These are phyloP conservation scores for Fusarium sp. DNA, from an alignment of 2,329 filamentous ascomycete species.

Conservation along the genomic window DNA sequence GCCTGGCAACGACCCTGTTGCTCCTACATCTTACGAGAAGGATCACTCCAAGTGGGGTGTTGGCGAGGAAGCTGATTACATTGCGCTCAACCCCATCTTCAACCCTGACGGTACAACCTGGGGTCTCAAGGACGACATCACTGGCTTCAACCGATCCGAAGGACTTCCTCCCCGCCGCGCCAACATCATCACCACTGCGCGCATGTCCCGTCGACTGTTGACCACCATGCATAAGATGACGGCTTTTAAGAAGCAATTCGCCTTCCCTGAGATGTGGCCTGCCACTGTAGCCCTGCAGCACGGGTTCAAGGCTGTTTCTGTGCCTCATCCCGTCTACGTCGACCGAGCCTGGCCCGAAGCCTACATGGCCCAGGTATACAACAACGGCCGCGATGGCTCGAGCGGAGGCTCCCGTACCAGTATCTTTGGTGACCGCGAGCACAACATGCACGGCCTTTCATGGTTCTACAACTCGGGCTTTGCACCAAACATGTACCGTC, in stretches of 20 bases:
- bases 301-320: constrained; percentile 91
- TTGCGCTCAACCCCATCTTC: constrained; percentile 92
- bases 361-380: constrained; percentile 83
- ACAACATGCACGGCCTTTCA: constrained; percentile 86
- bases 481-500: constrained; percentile 81
- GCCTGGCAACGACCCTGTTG: constrained; percentile 77
- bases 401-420: constrained; percentile 79
- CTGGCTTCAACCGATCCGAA: constrained; percentile 78
- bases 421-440: constrained; percentile 86
- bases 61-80: constrained; percentile 89
- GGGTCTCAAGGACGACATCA: constrained; percentile 85
- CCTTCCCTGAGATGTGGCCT: constrained; percentile 98
- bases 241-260: constrained; percentile 84
- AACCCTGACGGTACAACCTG: constrained; percentile 90
- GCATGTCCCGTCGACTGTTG: constrained; percentile 84
- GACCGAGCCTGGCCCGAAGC: constrained; percentile 87
- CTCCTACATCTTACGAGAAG: constrained; percentile 78
- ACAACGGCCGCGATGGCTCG: constrained; percentile 80
- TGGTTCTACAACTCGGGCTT: constrained; percentile 95
- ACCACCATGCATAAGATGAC: constrained; percentile 93
- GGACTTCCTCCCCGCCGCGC: constrained; percentile 77
- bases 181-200: constrained; percentile 88
- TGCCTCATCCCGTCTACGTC: constrained; percentile 88
- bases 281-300: constrained; percentile 89
- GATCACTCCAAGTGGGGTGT: constrained; percentile 90